These are phyloP conservation scores for Murraya koenigii DNA, from an alignment of 345 rosid genomes.

Conservation along the genomic window DNA sequence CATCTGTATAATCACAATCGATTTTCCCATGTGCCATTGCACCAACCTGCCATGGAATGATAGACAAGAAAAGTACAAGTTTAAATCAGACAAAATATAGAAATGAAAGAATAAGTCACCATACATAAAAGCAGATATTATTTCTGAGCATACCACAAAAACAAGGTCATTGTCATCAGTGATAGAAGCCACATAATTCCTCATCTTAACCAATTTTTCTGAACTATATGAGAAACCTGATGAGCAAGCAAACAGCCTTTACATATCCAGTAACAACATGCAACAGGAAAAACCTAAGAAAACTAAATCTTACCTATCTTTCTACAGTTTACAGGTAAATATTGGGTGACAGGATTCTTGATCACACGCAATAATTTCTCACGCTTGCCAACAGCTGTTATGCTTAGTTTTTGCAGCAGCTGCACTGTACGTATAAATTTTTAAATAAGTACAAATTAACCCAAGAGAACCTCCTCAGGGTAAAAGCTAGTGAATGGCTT, in stretches of 20 bases:
- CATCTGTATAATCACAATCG: conserved; percentile 53
- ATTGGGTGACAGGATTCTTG: conserved; percentile 68
- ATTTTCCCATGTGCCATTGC: conserved; percentile 93
- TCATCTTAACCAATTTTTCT: conserved; percentile 61
- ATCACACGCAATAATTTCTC: conserved; percentile 80
- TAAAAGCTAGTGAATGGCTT: background rate
- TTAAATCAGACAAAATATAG: background rate
- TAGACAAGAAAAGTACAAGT: background rate
- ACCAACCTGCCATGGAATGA: conserved; percentile 53
- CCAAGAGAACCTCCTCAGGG: background rate
- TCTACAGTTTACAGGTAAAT: conserved; percentile 59
- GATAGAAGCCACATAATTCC: conserved; percentile 50
- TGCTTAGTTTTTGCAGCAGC: conserved; percentile 76
- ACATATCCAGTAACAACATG: background rate
- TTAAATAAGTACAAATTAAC: conserved; percentile 3
- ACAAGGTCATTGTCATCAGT: conserved; percentile 58
- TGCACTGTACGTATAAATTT: conserved; percentile 65
- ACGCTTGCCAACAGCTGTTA: conserved; percentile 67
- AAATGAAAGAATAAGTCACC: background rate
- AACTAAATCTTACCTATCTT: conserved; percentile 57
- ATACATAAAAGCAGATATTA: background rate
- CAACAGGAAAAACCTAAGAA: background rate
- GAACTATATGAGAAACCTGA: conserved; percentile 88
- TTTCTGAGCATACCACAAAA: conserved; percentile 70
- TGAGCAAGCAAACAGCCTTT: conserved; percentile 1